Conservation (phyloP, 1,284 basidiomycete species). For the Apiotrichum laibachii region DNA sequence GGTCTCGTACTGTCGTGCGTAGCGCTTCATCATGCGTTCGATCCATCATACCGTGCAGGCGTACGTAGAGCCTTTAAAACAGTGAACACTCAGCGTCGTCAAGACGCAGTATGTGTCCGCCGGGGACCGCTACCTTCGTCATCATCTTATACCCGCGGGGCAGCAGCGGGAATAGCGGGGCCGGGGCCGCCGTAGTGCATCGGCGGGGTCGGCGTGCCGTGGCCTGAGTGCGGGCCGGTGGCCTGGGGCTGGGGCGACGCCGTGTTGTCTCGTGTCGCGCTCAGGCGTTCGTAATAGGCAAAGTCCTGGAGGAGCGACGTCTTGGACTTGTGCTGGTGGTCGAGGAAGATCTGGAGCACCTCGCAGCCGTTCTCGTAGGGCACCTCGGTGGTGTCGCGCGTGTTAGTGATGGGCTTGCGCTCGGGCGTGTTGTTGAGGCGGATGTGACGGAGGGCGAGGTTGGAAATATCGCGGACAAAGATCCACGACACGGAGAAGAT, state of each 20-base stretch:
- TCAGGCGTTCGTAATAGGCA: slow-evolving; percentile 72
- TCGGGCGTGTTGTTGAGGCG: slow-evolving; percentile 82
- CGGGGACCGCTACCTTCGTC: no score
- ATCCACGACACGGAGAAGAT: slow-evolving; percentile 95
- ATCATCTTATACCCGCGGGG: neutral
- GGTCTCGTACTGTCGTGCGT: no score
- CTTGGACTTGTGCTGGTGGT: slow-evolving; percentile 70
- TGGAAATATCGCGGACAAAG: slow-evolving; percentile 90
- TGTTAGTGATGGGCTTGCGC: slow-evolving; percentile 93
- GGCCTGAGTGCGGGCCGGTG: slow-evolving; percentile 3
- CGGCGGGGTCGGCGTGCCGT: slow-evolving; percentile 1
- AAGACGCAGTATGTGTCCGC: neutral
- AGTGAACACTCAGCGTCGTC: neutral
- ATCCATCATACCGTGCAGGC: neutral
- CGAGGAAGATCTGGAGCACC: slow-evolving; percentile 89
- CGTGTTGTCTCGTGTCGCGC: slow-evolving; percentile 11
- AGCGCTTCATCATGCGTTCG: neutral
- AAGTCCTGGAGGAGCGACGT: slow-evolving; percentile 91
- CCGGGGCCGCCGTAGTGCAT: neutral
- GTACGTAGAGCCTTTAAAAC: neutral
- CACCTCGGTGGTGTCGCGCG: slow-evolving; percentile 68
- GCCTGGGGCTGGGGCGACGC: neutral
- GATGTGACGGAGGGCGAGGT: slow-evolving; percentile 56
- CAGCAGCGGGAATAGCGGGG: neutral
- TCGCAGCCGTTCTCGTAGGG: slow-evolving; percentile 90